Percentiles rank a stretch among this genome's conserved stretches.
Evolutionary conservation across 176 grass and related monocot genomes (phyloP).

Genomic region (Oryza meyeriana): DNA sequence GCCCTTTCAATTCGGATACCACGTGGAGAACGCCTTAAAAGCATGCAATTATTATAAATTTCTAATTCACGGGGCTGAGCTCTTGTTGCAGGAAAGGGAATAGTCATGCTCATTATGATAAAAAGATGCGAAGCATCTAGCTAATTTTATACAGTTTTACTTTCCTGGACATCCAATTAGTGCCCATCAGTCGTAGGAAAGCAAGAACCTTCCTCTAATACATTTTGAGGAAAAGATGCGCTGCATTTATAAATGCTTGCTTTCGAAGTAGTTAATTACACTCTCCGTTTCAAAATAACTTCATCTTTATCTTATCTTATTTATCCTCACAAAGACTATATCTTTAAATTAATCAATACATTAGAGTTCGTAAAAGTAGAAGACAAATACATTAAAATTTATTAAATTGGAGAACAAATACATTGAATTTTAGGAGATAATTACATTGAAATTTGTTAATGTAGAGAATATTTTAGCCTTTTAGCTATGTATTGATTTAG

Average conservation of each 20-base stretch:
- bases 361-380: too few relatives aligned
- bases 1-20: constrained; percentile 6
- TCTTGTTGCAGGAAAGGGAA: neutral
- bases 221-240: constrained; percentile 23
- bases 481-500: too few relatives aligned
- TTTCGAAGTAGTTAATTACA: neutral
- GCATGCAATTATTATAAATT: neutral
- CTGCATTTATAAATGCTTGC: neutral
- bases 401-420: too few relatives aligned
- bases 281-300: too few relatives aligned
- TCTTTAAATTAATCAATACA: too few relatives aligned
- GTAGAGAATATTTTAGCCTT: too few relatives aligned
- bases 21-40: neutral
- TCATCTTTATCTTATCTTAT: too few relatives aligned
- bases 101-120: neutral
- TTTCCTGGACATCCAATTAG: neutral
- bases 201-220: constrained; percentile 20
- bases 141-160: neutral
- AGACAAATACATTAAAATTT: too few relatives aligned
- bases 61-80: neutral
- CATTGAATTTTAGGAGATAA: too few relatives aligned
- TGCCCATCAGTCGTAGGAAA: neutral
- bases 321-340: too few relatives aligned
- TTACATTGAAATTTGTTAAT: too few relatives aligned
- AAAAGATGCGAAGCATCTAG: constrained; percentile 30